Conservation (phyloP, 345 rosid species). For the Clausena lansium region DNA sequence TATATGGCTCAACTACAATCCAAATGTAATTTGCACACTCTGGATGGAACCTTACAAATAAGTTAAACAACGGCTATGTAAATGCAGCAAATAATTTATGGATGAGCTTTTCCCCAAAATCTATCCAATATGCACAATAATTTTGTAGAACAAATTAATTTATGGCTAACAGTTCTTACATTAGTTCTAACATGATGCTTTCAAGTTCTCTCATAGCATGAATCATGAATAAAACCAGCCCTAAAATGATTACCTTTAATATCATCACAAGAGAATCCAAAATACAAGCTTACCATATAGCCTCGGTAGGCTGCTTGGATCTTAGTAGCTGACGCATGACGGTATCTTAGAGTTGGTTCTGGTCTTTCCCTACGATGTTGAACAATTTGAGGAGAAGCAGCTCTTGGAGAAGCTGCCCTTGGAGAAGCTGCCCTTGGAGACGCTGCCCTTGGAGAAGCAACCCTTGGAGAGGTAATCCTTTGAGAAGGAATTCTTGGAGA, state of each 20-base stretch:
- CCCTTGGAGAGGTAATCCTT: slow-evolving; percentile 48
- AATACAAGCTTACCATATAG: slow-evolving; percentile 59
- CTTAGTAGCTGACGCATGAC: slow-evolving; percentile 67
- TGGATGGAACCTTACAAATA: not conserved
- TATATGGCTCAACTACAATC: not conserved
- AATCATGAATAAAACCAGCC: not conserved
- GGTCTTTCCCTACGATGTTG: slow-evolving; percentile 58
- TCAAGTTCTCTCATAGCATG: not conserved
- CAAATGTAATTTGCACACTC: not conserved
- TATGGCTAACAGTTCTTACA: not conserved
- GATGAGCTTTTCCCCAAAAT: not conserved
- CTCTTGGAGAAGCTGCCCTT: slow-evolving; percentile 42
- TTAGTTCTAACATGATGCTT: not conserved
- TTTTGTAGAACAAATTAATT: not conserved
- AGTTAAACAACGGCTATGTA: too few relatives aligned
- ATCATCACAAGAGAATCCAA: not conserved
- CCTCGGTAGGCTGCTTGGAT: slow-evolving; percentile 93
- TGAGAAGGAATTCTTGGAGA: slow-evolving; percentile 54
- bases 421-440: slow-evolving; percentile 60
- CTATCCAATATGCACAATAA: not conserved
- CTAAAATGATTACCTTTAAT: not conserved
- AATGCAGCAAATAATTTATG: not conserved
- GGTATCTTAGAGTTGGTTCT: slow-evolving; percentile 60
- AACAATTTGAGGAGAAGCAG: slow-evolving; percentile 38
- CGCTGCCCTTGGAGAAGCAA: slow-evolving; percentile 44